A percentile compares a stretch with the other conserved stretches of the same genome.
phyloP scores from a whole-genome alignment of 2,329 filamentous ascomycete species.

The Fusarium temperatum region DNA sequence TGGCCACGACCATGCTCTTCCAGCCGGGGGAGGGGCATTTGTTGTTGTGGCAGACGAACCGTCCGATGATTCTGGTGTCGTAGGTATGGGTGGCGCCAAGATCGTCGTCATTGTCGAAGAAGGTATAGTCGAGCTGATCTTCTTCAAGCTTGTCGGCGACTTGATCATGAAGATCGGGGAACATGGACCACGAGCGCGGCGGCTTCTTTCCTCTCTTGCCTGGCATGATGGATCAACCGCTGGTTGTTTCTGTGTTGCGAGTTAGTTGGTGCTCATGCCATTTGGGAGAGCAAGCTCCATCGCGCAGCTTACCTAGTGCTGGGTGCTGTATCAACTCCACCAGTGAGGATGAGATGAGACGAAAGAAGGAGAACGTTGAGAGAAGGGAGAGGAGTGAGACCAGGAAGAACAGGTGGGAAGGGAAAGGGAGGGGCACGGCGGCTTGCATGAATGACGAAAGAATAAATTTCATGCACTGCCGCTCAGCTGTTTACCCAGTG shows the following conservation, averaged over 20 bases:
- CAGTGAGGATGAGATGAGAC: background rate
- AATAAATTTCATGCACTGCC: background rate
- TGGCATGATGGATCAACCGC: background rate
- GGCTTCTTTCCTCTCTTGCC: background rate
- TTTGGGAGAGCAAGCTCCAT: fast-evolving
- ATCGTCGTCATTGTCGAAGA: background rate
- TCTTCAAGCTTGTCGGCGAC: background rate
- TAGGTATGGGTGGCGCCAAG: fast-evolving
- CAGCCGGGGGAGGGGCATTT: fast-evolving
- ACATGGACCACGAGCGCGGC: background rate
- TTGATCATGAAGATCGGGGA: background rate
- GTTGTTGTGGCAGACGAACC: background rate
- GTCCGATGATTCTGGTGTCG: background rate
- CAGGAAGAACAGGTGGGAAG: too few species aligned
- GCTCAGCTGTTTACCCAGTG: background rate
- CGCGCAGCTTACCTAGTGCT: background rate
- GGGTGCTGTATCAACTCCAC: too few species aligned
- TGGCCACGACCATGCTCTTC: background rate
- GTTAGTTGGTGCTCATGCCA: background rate
- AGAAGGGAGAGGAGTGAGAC: background rate
- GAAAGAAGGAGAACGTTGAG: background rate
- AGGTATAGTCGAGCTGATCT: background rate
- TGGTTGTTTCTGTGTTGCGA: background rate
- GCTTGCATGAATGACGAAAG: background rate
- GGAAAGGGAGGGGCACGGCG: background rate